Evolutionary conservation across 768 basidiomycete genomes (phyloP), one percentile per base, ranked within the genome.

Genomic region (Mrakia hoshinonis): DNA sequence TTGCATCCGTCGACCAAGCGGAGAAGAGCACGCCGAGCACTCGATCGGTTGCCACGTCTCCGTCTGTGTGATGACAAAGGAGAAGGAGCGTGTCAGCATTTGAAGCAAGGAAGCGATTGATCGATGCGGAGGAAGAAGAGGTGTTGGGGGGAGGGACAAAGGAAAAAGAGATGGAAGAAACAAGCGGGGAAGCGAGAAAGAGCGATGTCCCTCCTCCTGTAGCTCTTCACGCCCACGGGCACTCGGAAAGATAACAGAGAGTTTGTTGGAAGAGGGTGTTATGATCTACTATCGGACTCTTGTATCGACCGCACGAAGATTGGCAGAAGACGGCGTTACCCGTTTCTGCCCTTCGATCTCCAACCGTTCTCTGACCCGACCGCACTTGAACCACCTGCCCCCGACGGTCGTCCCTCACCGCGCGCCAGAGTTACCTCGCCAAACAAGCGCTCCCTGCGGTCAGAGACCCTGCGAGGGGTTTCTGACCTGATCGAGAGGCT

Each of bases 291-390:
- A 76, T 96, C 78, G 94, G 94, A 91, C 89, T 84, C 81, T 89
- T 88, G 92, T 94, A 98, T 98, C 94, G 87, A 89, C 89, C 90
- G 84, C 82, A 84, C 81, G 80, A 81, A 76, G n/a, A 74, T 34
- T 34, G 20, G 51, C 51, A 52, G 51, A 52, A n/a, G 54, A 38
- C 20, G 20, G 58, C 31, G 15, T 11, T 6, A 6, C 10, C 10
- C 2, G 31, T 10, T n/a, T 7, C 11, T 38, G 31, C 36, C 58
- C 18, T 29, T 61, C 58, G 58, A 61, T 61, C 58, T 31, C 58
- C 58, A 39, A 61, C 34, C 20, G 24, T 24, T 24, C n/a, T 51
- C 6, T 51, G 20, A 20, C n/a, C 22, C 6, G 20, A 20, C 11
- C 34, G 10, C 54, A 29, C 24, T 11, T 15, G 26, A 24, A 34